phyloP scores from a whole-genome alignment of 768 basidiomycete species.

The Trametopsis cervina region DNA sequence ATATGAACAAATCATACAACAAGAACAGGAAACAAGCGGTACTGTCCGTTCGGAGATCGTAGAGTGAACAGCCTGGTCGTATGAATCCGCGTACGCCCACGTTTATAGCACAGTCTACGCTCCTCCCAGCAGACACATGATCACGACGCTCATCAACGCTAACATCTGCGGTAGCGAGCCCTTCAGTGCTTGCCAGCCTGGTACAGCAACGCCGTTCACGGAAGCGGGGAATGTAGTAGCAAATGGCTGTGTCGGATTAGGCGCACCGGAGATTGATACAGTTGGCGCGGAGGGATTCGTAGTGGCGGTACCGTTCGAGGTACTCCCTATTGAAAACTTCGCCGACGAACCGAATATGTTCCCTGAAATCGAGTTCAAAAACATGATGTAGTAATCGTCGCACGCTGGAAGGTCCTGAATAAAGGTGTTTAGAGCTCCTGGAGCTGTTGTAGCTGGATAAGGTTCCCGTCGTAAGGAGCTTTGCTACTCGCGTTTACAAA shows the following conservation, averaged over 20 bases:
- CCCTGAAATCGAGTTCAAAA: constrained; percentile 68
- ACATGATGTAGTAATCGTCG: constrained; percentile 74
- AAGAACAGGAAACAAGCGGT: no score
- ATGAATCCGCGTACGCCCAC: no score
- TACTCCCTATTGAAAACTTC: constrained; percentile 50
- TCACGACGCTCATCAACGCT: constrained; percentile 10
- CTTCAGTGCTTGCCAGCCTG: constrained; percentile 15
- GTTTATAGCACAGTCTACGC: constrained; percentile 19
- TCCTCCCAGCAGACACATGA: constrained; percentile 17
- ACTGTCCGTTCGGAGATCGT: no score
- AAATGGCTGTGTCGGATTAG: constrained; percentile 57
- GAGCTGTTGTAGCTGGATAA: constrained; percentile 13
- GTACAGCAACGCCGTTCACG: constrained; percentile 18
- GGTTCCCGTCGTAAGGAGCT: no score
- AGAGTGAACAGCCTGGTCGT: no score
- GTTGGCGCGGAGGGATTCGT: constrained; percentile 46
- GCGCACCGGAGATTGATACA: constrained; percentile 57
- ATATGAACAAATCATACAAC: no score
- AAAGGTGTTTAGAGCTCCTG: constrained; percentile 46
- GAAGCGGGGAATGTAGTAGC: constrained; percentile 45
- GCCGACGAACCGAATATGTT: constrained; percentile 54
- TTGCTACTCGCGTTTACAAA: no score
- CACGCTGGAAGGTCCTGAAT: constrained; percentile 58
- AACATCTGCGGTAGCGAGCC: constrained; percentile 14
- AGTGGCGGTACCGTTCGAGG: constrained; percentile 29